phyloP scores from a whole-genome alignment of 2,329 filamentous ascomycete species.

The Phaeophleospora eucalypticola region DNA sequence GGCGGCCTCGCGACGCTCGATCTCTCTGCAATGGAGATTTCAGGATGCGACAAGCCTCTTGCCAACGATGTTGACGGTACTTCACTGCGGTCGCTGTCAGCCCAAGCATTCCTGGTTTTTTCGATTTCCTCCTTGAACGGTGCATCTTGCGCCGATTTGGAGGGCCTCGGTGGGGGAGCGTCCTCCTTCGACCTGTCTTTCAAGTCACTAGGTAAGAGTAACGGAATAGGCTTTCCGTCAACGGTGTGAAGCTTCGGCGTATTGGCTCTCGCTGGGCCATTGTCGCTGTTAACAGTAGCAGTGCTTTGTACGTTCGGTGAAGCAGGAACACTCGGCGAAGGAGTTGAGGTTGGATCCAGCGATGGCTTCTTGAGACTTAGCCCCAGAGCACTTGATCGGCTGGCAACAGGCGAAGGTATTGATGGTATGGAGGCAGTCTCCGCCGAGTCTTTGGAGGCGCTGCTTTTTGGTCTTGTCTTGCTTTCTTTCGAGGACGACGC shows the following conservation, averaged over 20 bases:
- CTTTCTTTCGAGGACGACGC: conserved; percentile 17
- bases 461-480: conserved; percentile 26
- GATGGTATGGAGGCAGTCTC: conserved; percentile 21
- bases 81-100: conserved; percentile 27
- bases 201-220: conserved; percentile 2
- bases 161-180: neutral
- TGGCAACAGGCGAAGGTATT: conserved; percentile 13
- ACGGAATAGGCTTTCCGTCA: conserved; percentile 17
- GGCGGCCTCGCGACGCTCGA: conserved; percentile 9
- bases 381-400: conserved; percentile 8
- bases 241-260: conserved; percentile 17
- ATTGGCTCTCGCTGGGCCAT: neutral
- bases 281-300: conserved; percentile 1
- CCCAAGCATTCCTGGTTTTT: conserved; percentile 22
- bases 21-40: conserved; percentile 16
- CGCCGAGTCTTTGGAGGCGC: conserved; percentile 21
- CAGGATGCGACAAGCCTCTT: conserved; percentile 29
- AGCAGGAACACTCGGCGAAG: conserved; percentile 18
- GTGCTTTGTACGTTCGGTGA: conserved; percentile 19
- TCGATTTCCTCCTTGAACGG: conserved; percentile 23
- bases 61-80: conserved; percentile 29
- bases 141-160: conserved; percentile 11
- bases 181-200: conserved; percentile 1
- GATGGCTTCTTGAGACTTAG: conserved; percentile 16
- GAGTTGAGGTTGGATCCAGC: conserved; percentile 18